Percentiles rank a stretch among this genome's conserved stretches.
Evolutionary conservation across 2,329 filamentous ascomycete species (phyloP).

Genomic region (Bipolaris sorokiniana): DNA sequence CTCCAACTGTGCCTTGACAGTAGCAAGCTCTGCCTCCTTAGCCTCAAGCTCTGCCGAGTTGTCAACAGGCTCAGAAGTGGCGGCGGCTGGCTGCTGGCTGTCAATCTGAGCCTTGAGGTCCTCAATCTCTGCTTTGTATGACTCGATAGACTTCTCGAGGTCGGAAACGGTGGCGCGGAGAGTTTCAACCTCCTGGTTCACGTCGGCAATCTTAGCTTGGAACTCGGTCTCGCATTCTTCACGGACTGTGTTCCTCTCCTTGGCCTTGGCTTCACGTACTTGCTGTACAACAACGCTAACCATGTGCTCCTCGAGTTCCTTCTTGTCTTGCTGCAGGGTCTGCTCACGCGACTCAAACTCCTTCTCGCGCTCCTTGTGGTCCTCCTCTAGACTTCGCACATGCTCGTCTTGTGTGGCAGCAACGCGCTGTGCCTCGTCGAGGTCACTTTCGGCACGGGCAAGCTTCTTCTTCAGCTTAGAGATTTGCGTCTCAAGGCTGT

Average conservation of each 20-base stretch:
- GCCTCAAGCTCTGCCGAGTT: conserved; percentile 34
- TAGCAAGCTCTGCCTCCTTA: conserved; percentile 36
- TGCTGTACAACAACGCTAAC: conserved; percentile 51
- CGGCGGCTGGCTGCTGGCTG: conserved; percentile 26
- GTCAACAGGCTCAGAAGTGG: conserved; percentile 20
- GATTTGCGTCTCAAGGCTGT: conserved; percentile 39
- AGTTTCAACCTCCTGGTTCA: conserved; percentile 26
- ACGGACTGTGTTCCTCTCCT: conserved; percentile 45
- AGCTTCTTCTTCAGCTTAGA: conserved; percentile 45
- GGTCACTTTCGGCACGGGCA: conserved; percentile 36
- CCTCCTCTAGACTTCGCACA: conserved; percentile 40
- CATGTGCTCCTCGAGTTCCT: conserved; percentile 51
- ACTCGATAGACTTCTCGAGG: conserved; percentile 37
- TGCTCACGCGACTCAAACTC: conserved; percentile 41
- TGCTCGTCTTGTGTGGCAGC: conserved; percentile 38
- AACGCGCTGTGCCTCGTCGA: conserved; percentile 43
- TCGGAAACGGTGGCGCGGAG: conserved; percentile 25
- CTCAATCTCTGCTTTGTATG: conserved; percentile 39
- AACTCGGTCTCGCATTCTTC: conserved; percentile 46
- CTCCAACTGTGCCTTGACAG: conserved; percentile 29
- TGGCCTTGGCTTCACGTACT: conserved; percentile 48
- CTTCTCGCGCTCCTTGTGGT: conserved; percentile 41
- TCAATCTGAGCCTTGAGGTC: conserved; percentile 36
- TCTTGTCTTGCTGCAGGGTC: conserved; percentile 46
- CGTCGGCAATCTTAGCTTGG: conserved; percentile 32